Conservation (phyloP, 805 yeast species). For the Cyberlindnera galapagoensis region DNA sequence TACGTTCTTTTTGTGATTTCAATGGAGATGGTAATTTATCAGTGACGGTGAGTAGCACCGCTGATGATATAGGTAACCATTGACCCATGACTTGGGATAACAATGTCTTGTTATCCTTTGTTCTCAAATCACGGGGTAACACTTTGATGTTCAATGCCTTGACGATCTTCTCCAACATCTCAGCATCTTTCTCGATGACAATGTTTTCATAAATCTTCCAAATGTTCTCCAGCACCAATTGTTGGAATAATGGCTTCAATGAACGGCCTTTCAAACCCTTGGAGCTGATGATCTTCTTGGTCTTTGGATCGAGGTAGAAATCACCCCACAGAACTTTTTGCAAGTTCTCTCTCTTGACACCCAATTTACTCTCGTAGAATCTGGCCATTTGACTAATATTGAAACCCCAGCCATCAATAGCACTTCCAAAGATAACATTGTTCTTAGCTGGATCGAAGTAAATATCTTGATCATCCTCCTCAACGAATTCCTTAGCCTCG, state of each 20-base stretch:
- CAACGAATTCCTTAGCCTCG: conserved; percentile 53
- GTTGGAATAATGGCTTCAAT: conserved; percentile 79
- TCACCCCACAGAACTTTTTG: conserved; percentile 96
- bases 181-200: conserved; percentile 57
- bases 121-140: conserved; percentile 66
- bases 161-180: conserved; percentile 68
- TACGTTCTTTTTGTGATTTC: conserved; percentile 65
- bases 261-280: conserved; percentile 56
- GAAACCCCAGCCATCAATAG: conserved; percentile 98
- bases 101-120: conserved; percentile 66
- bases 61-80: conserved; percentile 90
- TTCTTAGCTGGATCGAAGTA: conserved; percentile 84
- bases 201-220: conserved; percentile 87
- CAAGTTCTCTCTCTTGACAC: conserved; percentile 71
- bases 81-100: conserved; percentile 71
- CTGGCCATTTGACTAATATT: conserved; percentile 83
- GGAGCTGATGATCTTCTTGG: conserved; percentile 70
- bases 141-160: conserved; percentile 62
- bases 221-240: conserved; percentile 78
- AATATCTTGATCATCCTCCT: conserved; percentile 70
- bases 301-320: conserved; percentile 80
- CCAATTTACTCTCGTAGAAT: conserved; percentile 77
- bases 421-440: conserved; percentile 86
- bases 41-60: conserved; percentile 77
- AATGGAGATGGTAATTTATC: conserved; percentile 82